Conservation (phyloP, 768 basidiomycete species). For the Serendipita vermifera region DNA sequence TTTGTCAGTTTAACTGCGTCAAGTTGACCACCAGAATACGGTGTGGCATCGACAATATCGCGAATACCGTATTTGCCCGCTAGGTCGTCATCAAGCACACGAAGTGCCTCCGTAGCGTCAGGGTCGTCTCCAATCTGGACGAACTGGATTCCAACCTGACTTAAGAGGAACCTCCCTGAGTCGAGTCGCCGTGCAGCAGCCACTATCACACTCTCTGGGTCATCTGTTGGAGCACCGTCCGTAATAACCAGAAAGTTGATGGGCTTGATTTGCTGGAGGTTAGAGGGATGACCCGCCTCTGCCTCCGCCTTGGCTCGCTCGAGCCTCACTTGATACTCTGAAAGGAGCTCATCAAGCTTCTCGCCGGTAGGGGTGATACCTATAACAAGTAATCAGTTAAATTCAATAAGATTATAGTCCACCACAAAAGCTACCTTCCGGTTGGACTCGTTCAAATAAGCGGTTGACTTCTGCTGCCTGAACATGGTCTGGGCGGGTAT, state of each 20-base stretch:
- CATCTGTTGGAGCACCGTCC: conserved; percentile 30
- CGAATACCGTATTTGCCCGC: conserved; percentile 30
- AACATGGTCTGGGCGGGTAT: no score
- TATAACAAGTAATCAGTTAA: not conserved
- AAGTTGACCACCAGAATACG: conserved; percentile 33
- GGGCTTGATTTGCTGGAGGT: conserved; percentile 21
- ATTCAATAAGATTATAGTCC: not conserved
- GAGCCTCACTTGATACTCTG: conserved; percentile 28
- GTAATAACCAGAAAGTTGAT: conserved; percentile 29
- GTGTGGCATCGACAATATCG: conserved; percentile 62
- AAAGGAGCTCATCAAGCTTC: conserved; percentile 29
- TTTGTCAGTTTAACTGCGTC: conserved; percentile 42
- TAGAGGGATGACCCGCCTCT: conserved; percentile 18
- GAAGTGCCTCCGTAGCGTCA: conserved; percentile 28
- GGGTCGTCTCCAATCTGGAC: conserved; percentile 50
- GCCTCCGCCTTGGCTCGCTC: conserved; percentile 25
- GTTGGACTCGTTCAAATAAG: conserved; percentile 35
- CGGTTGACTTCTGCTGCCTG: conserved; percentile 25
- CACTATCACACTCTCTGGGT: conserved; percentile 27
- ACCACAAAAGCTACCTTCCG: conserved; percentile 31
- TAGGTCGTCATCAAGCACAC: conserved; percentile 35
- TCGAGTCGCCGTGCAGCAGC: conserved; percentile 30
- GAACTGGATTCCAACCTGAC: conserved; percentile 44
- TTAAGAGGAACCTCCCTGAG: conserved; percentile 22
- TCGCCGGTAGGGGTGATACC: conserved; percentile 23